phyloP scores from a whole-genome alignment of 73 alveolate species.

The Blepharisma japonicum region DNA sequence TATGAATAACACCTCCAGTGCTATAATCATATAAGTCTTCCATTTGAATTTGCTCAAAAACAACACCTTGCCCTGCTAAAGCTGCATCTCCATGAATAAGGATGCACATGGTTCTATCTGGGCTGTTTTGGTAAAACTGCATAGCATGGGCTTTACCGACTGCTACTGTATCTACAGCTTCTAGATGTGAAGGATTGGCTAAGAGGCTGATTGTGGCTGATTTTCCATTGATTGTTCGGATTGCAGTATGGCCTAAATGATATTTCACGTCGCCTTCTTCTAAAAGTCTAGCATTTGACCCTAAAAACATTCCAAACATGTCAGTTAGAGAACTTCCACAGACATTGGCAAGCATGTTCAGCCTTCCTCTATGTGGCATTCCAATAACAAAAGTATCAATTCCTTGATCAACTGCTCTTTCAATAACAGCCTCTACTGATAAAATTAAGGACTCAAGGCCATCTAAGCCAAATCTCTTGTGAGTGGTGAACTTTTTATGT shows the following conservation, averaged over 20 bases:
- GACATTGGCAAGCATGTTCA: slow-evolving; percentile 75
- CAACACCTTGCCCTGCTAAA: slow-evolving; percentile 91
- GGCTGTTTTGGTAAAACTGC: slow-evolving; percentile 55
- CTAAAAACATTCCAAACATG: slow-evolving; percentile 43
- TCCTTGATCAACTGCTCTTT: slow-evolving; percentile 49
- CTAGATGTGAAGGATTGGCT: slow-evolving; percentile 97
- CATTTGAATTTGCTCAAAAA: slow-evolving; percentile 80
- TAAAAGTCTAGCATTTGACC: slow-evolving; percentile 14
- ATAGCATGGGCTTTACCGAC: slow-evolving; percentile 84
- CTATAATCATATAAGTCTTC: slow-evolving; percentile 57
- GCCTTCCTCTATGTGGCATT: slow-evolving; percentile 98
- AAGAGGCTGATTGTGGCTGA: slow-evolving; percentile 43
- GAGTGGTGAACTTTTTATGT: slow-evolving; percentile 76
- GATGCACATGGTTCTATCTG: slow-evolving; percentile 51
- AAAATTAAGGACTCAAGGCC: slow-evolving; percentile 39
- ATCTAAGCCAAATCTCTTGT: slow-evolving; percentile 84
- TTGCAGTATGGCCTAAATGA: slow-evolving; percentile 40
- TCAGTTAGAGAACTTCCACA: slow-evolving; percentile 40
- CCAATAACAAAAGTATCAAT: slow-evolving; percentile 69
- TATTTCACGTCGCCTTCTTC: slow-evolving; percentile 42
- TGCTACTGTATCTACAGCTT: slow-evolving; percentile 83
- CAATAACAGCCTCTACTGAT: slow-evolving; percentile 55
- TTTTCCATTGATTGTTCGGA: slow-evolving; percentile 22
- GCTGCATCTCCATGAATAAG: slow-evolving; percentile 93
- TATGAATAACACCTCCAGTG: slow-evolving; percentile 78